Conservation (phyloP, 75 land plant genomes). For the Chamaecyparis obtusa region DNA sequence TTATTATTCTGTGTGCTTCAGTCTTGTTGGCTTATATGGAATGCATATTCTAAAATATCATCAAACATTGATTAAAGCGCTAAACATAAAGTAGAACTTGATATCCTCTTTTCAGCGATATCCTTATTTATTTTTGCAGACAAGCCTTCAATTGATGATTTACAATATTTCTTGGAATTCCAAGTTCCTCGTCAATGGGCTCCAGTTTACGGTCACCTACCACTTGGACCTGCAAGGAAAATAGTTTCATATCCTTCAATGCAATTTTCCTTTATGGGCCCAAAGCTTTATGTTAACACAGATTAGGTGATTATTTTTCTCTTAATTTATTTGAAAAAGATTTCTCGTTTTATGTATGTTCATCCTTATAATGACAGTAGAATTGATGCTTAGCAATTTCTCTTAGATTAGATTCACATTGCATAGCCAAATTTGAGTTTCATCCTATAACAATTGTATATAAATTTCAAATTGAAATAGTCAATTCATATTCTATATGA, state of each 20-base stretch:
- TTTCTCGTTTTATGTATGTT: neutral
- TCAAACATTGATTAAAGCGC: neutral
- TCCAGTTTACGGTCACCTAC: constrained; percentile 61
- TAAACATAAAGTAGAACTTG: neutral
- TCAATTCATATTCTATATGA: too few species aligned
- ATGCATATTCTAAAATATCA: neutral
- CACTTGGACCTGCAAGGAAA: constrained; percentile 60
- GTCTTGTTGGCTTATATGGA: neutral
- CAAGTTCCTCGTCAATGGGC: constrained; percentile 88
- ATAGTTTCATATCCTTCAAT: constrained; percentile 42
- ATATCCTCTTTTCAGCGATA: neutral
- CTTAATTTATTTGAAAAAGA: constrained; percentile 6
- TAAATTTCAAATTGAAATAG: neutral
- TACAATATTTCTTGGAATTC: constrained; percentile 79
- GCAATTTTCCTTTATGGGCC: constrained; percentile 74
- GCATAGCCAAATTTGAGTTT: neutral
- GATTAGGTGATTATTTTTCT: constrained; percentile 42
- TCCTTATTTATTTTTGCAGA: constrained; percentile 33
- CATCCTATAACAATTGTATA: neutral
- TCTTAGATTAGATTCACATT: neutral
- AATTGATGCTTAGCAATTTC: neutral
- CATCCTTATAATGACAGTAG: neutral
- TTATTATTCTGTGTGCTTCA: neutral
- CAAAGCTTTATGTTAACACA: constrained; percentile 59
- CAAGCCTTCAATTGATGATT: constrained; percentile 72